Conservation (phyloP, 176 grass and related monocot genomes). For the Carex myosuroides region DNA sequence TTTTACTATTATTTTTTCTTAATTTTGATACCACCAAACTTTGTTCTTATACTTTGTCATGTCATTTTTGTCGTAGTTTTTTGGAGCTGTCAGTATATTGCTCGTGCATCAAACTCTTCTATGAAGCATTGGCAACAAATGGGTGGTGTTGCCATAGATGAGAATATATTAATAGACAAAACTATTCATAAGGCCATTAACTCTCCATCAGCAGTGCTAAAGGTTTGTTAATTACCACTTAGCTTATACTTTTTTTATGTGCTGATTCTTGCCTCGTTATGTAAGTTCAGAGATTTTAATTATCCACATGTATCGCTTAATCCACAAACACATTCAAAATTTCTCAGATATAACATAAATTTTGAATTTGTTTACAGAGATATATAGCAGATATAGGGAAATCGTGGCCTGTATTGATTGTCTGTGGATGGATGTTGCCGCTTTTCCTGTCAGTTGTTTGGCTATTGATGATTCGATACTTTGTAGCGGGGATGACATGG, state of each 20-base stretch:
- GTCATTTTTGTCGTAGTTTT: constrained; percentile 44
- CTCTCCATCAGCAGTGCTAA: constrained; percentile 75
- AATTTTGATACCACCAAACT: background rate
- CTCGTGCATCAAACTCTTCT: constrained; percentile 81
- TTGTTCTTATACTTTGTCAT: background rate
- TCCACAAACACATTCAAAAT: background rate
- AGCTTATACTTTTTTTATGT: background rate
- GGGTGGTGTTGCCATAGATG: constrained; percentile 81
- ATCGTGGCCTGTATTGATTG: constrained; percentile 91
- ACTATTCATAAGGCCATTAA: constrained; percentile 81
- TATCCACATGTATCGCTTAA: background rate
- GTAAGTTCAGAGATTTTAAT: background rate
- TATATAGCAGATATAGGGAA: constrained; percentile 95
- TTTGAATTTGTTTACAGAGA: constrained; percentile 54
- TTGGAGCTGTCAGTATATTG: constrained; percentile 97
- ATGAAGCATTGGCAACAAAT: constrained; percentile 88
- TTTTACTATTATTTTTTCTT: background rate
- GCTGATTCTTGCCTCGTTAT: background rate
- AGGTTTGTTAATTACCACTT: constrained; percentile 39
- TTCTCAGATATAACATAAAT: background rate
- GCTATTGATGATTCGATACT: constrained; percentile 96
- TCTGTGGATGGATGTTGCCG: constrained; percentile 93
- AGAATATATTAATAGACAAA: constrained; percentile 93
- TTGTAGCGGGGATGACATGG: constrained; percentile 95
- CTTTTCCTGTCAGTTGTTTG: constrained; percentile 81